Base-by-base conservation (phyloP, 2,329 filamentous ascomycete species). In the Aspergillus proliferans region DNA sequence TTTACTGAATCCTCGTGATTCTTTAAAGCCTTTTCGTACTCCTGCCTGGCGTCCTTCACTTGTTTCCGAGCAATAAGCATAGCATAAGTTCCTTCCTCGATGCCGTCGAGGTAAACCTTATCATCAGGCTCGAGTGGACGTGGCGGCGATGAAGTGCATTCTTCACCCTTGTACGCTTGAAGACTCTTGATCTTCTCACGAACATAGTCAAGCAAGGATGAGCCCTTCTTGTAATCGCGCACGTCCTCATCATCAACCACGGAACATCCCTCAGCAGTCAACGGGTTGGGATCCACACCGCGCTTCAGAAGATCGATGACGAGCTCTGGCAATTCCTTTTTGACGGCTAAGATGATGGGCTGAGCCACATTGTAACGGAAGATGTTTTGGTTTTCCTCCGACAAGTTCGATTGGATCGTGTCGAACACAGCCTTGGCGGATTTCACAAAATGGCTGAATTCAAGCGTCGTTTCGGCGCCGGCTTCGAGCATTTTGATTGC, bases 221-320 rank as follows among this genome's bases (percentile, higher is more conserved):
- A 15, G 2, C 56, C 52, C 4, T 19, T 15, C 2, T 6, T 46
- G 14, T 47, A 38, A 1, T 9, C n/a, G 4, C 26, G n/a, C 1
- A 8, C 9, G 24, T 46, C 47, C 2, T 26, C 22, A 2, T 49
- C 9, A 46, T 46, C 7, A 33, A 45, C 12, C 5, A 56, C 43
- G 7, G 46, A 48, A 53, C 71, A 65, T 2, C 68, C 69, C 2
- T 53, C 33, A 6, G 60, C 62, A 0, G 79, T 78, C 36, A 88
- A 58, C 0, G 76, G 75, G 53, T 87, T 87, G 0, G 82, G 76
- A 65, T 91, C 79, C 3, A 79, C 85, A 1, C 86, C 87, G 14
- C 71, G 71, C 14, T 79, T 70, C 1, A 94, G 63, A 2, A 94
- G 74, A 38, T 78, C 70, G 3, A 81, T 58, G 1, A 80, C 81